Conservation (phyloP, 2,329 filamentous ascomycete species). For the Calonectria multiphialidica region DNA sequence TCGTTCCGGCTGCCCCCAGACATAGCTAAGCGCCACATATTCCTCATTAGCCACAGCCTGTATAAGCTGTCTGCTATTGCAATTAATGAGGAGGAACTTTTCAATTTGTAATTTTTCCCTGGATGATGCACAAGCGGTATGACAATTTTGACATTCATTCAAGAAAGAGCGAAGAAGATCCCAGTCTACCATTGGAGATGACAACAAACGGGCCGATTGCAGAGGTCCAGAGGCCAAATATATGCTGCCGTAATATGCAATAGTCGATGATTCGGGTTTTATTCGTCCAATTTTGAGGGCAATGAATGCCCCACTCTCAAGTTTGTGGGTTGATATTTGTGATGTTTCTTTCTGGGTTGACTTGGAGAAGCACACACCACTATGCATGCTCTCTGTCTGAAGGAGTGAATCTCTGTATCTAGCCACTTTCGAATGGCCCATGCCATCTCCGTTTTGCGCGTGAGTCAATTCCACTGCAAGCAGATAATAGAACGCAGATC, state of each 20-base stretch:
- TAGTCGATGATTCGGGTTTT: background rate
- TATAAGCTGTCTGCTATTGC: background rate
- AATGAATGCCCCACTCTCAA: background rate
- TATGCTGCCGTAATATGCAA: constrained; percentile 4
- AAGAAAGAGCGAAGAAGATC: background rate
- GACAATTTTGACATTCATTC: background rate
- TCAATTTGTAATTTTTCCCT: background rate
- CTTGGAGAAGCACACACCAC: background rate
- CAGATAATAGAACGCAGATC: background rate
- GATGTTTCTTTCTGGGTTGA: background rate
- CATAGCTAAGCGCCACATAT: constrained; percentile 20
- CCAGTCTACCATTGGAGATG: background rate
- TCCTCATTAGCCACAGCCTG: background rate
- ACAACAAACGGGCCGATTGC: background rate
- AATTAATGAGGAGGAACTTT: constrained; percentile 2
- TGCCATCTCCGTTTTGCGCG: background rate
- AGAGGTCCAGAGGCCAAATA: background rate
- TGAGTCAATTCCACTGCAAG: background rate
- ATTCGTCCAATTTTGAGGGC: constrained; percentile 1
- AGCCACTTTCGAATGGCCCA: background rate
- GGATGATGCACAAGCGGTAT: background rate
- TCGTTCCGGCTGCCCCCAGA: constrained; percentile 1
- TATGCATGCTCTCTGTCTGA: background rate
- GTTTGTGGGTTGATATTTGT: background rate
- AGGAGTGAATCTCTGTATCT: background rate